These are phyloP conservation scores for Trametes cinnabarina DNA, from an alignment of 768 basidiomycete species.

Conservation along the genomic window DNA sequence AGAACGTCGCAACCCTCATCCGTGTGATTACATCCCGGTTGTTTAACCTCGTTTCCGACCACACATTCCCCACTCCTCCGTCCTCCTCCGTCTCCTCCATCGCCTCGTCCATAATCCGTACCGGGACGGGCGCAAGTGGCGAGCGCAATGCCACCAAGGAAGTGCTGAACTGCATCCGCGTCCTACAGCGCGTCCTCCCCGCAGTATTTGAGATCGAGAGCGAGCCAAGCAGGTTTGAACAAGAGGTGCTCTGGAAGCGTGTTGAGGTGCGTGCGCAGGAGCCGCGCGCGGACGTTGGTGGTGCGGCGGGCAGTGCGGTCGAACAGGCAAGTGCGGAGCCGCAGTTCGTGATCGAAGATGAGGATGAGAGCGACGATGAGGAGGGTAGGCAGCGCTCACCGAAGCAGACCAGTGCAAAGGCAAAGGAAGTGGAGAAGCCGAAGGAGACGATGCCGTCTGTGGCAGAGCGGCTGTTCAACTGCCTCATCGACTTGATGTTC, in stretches of 20 bases:
- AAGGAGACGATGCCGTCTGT: slow-evolving; percentile 67
- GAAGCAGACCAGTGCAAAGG: slow-evolving; percentile 20
- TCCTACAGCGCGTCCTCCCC: slow-evolving; percentile 85
- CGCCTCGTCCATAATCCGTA: slow-evolving; percentile 68
- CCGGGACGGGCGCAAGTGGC: slow-evolving; percentile 46
- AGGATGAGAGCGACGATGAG: slow-evolving; percentile 52
- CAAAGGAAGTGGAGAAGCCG: slow-evolving; percentile 23
- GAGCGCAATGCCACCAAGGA: slow-evolving; percentile 73
- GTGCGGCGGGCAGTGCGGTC: slow-evolving; percentile 10
- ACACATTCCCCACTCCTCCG: slow-evolving; percentile 69
- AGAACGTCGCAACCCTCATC: slow-evolving; percentile 83
- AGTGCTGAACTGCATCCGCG: slow-evolving; percentile 87
- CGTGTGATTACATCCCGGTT: slow-evolving; percentile 64
- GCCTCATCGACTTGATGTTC: slow-evolving; percentile 83
- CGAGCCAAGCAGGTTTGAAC: slow-evolving; percentile 70
- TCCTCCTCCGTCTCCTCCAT: slow-evolving; percentile 61
- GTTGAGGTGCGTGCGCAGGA: slow-evolving; percentile 43
- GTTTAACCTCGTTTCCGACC: slow-evolving; percentile 73
- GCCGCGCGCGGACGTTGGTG: slow-evolving; percentile 20
- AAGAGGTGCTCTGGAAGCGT: slow-evolving; percentile 81
- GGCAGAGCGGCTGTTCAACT: slow-evolving; percentile 75
- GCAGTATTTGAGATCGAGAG: slow-evolving; percentile 82
- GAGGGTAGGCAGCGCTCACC: slow-evolving; percentile 9
- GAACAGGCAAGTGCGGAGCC: slow-evolving; percentile 32
- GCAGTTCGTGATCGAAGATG: slow-evolving; percentile 91